Evolutionary conservation across 2,329 filamentous ascomycete genomes (phyloP).

Genomic region (Didymella arachidicola): DNA sequence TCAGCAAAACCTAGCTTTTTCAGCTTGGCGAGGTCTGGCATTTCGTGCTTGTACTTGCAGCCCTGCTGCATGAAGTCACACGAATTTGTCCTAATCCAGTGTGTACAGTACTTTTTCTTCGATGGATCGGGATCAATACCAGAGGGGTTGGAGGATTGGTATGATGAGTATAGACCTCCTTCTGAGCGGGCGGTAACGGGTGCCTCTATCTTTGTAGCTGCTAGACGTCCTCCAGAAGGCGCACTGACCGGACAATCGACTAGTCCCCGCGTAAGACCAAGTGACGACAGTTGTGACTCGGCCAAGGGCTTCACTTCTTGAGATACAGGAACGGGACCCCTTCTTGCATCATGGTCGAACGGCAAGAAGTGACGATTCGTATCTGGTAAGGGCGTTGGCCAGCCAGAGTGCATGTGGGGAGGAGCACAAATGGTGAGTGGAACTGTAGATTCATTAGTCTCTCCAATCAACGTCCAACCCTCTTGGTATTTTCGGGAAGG

Average conservation of each 20-base stretch:
- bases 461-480: constrained; percentile 36
- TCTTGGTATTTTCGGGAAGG: constrained; percentile 35
- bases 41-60: constrained; percentile 89
- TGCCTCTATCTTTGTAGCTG: constrained; percentile 26
- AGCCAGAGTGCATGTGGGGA: background rate
- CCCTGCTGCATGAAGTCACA: constrained; percentile 75
- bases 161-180: constrained; percentile 32
- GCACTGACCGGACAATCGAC: background rate
- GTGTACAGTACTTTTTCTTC: constrained; percentile 83
- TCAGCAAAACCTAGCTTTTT: constrained; percentile 70
- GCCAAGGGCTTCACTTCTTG: too few relatives aligned
- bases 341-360: constrained; percentile 31
- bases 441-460: constrained; percentile 23
- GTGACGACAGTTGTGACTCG: background rate
- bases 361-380: constrained; percentile 22
- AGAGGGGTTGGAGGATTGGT: constrained; percentile 30
- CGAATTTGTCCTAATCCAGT: constrained; percentile 86
- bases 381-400: background rate
- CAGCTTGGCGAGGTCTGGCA: constrained; percentile 73
- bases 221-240: background rate
- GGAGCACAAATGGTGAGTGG: constrained; percentile 22
- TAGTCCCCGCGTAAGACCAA: background rate
- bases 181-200: constrained; percentile 38
- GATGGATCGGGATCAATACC: constrained; percentile 51
- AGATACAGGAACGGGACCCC: background rate